Evolutionary conservation across 345 rosid genomes (phyloP).

Genomic region (Salix udensis): DNA sequence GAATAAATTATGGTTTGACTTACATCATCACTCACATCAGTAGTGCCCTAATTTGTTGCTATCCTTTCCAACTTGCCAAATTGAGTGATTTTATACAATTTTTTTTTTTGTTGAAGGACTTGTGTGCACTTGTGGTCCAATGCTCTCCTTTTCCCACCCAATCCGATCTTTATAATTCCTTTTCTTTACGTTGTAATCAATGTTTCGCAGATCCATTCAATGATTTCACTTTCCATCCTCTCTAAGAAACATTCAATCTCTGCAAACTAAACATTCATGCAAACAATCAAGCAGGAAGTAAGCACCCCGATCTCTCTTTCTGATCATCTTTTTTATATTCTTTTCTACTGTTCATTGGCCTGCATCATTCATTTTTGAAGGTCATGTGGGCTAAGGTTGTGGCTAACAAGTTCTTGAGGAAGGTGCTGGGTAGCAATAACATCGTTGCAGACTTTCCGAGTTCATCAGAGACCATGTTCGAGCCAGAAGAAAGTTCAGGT

Average conservation of each 20-base stretch:
- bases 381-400: neutral
- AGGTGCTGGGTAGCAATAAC: neutral
- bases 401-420: neutral
- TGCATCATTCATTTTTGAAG: neutral
- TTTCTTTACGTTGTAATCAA: neutral
- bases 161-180: neutral
- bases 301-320: neutral
- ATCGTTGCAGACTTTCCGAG: neutral
- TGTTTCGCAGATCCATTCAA: neutral
- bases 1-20: neutral
- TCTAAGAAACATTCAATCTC: neutral
- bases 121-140: neutral
- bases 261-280: neutral
- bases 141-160: neutral
- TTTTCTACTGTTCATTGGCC: neutral
- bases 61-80: constrained; percentile 1
- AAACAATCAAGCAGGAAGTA: neutral
- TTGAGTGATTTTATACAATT: neutral
- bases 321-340: neutral
- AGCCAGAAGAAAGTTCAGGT: neutral
- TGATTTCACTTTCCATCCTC: neutral
- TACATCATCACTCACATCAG: constrained; percentile 1
- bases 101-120: neutral
- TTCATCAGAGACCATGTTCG: neutral
- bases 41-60: neutral